A percentile compares a stretch with the other conserved stretches of the same genome.
phyloP scores from a whole-genome alignment of 345 rosid species.

The Citrus hindsii region DNA sequence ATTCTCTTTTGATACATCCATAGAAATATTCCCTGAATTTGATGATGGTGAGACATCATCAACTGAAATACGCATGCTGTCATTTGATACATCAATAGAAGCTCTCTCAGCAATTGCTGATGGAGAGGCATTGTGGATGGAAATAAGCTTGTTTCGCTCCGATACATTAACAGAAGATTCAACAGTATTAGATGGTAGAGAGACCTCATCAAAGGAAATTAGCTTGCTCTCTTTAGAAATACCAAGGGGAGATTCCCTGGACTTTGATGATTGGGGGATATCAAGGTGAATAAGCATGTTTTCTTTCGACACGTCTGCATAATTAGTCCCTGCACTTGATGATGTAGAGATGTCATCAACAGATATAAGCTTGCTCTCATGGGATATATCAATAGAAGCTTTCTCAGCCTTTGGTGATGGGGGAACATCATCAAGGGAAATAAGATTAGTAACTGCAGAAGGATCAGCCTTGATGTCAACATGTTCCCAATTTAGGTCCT shows the following conservation, averaged over 20 bases:
- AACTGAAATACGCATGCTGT: conserved; percentile 18
- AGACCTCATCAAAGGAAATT: conserved; percentile 19
- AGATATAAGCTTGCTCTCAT: conserved; percentile 23
- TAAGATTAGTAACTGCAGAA: conserved; percentile 30
- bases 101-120: conserved; percentile 19
- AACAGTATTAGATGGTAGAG: conserved; percentile 14
- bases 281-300: conserved; percentile 13
- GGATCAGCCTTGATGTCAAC: conserved; percentile 16
- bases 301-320: conserved; percentile 8
- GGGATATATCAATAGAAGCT: conserved; percentile 20
- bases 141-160: neutral
- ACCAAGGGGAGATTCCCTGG: conserved; percentile 11
- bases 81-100: conserved; percentile 23
- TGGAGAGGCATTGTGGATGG: conserved; percentile 21
- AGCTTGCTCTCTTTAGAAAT: conserved; percentile 11
- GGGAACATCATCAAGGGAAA: conserved; percentile 35
- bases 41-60: conserved; percentile 23
- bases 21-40: conserved; percentile 5
- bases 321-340: conserved; percentile 5
- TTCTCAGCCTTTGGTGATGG: conserved; percentile 22
- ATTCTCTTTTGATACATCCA: conserved; percentile 17
- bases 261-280: conserved; percentile 9
- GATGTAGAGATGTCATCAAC: conserved; percentile 21
- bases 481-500: conserved; percentile 39
- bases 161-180: conserved; percentile 18